These are phyloP conservation scores for Adansonia grandidieri DNA, from an alignment of 441 rosid species.

Conservation along the genomic window DNA sequence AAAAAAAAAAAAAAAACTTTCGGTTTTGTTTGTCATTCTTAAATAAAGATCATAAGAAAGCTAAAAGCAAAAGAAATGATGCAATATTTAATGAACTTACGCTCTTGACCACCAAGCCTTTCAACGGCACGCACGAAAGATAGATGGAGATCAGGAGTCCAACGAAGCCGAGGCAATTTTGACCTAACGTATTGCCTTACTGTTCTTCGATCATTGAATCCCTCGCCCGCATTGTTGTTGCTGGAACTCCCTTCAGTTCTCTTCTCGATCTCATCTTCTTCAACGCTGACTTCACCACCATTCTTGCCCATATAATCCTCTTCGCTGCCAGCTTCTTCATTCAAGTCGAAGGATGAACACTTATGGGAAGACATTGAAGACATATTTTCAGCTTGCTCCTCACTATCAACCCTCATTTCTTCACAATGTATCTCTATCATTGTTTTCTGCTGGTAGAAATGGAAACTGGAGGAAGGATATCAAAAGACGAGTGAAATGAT, in stretches of 20 bases:
- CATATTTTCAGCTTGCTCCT: slow-evolving; percentile 36
- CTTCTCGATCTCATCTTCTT: slow-evolving; percentile 32
- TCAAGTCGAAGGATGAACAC: slow-evolving; percentile 48
- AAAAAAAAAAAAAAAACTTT: neutral
- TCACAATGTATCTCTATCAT: slow-evolving; percentile 28
- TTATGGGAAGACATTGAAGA: slow-evolving; percentile 36
- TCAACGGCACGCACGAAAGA: slow-evolving; percentile 51
- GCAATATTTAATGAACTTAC: slow-evolving; percentile 35
- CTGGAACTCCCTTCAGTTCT: slow-evolving; percentile 37
- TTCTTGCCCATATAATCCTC: slow-evolving; percentile 18
- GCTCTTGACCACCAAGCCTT: slow-evolving; percentile 57
- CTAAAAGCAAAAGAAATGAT: neutral
- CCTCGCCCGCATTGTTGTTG: slow-evolving; percentile 15
- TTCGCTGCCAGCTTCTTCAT: slow-evolving; percentile 44
- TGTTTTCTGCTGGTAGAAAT: slow-evolving; percentile 9
- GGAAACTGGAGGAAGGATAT: neutral
- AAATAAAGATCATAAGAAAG: neutral
- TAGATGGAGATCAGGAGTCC: slow-evolving; percentile 56
- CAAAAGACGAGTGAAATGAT: neutral
- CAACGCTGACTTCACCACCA: slow-evolving; percentile 19
- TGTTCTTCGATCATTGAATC: slow-evolving; percentile 26
- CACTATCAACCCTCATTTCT: slow-evolving; percentile 31
- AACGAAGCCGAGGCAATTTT: slow-evolving; percentile 52
- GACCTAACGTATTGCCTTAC: slow-evolving; percentile 54
- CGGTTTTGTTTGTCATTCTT: neutral